Percentiles rank a stretch among this genome's conserved stretches.
Conservation (phyloP, 2,329 filamentous ascomycete genomes). For the Sporothrix euskadiensis region DNA sequence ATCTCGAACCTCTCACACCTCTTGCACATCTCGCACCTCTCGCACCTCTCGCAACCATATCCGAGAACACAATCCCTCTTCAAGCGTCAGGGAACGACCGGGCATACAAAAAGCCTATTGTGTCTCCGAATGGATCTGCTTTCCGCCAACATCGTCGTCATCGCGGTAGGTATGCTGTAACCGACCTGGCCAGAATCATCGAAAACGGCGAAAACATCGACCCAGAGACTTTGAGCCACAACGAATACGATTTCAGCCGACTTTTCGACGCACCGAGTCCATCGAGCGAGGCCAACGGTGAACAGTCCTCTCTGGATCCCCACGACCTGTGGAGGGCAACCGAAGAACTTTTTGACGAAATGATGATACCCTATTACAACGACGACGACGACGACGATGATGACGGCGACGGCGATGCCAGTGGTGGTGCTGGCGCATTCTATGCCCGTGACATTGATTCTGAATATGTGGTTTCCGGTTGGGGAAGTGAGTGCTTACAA, state of each 20-base stretch:
- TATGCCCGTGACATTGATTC: slow-evolving; percentile 54
- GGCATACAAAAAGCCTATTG: slow-evolving; percentile 36
- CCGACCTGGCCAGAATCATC: slow-evolving; percentile 27
- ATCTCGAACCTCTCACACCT: not conserved
- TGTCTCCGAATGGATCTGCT: slow-evolving; percentile 36
- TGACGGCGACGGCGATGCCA: slow-evolving; percentile 33
- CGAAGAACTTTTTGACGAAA: slow-evolving; percentile 23
- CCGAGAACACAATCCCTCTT: slow-evolving; percentile 15
- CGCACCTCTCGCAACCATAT: not conserved
- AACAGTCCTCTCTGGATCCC: not conserved
- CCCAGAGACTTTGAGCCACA: not conserved
- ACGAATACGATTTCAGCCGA: not conserved
- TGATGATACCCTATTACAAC: slow-evolving; percentile 33
- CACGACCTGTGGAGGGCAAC: not conserved
- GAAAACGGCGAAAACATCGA: not conserved
- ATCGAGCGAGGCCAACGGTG: not conserved
- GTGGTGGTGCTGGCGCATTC: slow-evolving; percentile 63
- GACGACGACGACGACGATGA: slow-evolving; percentile 25
- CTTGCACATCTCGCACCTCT: not conserved
- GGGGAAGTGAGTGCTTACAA: slow-evolving; percentile 83
- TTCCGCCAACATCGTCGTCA: slow-evolving; percentile 53
- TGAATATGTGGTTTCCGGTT: slow-evolving; percentile 69
- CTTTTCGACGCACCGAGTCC: not conserved
- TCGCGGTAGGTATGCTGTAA: slow-evolving; percentile 48
- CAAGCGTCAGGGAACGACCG: slow-evolving; percentile 32